Percentiles rank a stretch among this genome's conserved stretches.
phyloP scores from a whole-genome alignment of 345 rosid species.

The Eucalyptus melliodora region DNA sequence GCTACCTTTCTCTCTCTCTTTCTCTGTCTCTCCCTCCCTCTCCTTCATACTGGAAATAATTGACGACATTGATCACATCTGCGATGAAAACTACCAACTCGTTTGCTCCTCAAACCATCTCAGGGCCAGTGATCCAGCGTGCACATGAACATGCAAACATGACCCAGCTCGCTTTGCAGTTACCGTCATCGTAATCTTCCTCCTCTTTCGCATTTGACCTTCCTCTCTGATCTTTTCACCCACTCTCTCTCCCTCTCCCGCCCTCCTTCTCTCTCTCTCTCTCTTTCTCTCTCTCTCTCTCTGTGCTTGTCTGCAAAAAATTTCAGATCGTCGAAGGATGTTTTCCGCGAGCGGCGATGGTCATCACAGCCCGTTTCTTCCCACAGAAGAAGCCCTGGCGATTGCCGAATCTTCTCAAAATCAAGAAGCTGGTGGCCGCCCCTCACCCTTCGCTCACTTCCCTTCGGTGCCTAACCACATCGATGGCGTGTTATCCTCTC shows the following conservation, averaged over 20 bases:
- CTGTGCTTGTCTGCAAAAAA: background rate
- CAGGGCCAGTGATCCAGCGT: background rate
- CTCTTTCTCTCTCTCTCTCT: background rate
- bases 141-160: background rate
- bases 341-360: background rate
- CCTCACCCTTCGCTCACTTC: constrained; percentile 10
- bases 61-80: background rate
- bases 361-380: background rate
- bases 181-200: background rate
- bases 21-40: background rate
- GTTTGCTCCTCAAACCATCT: background rate
- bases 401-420: background rate
- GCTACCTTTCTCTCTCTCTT: background rate
- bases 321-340: background rate
- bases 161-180: background rate
- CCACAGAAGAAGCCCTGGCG: background rate
- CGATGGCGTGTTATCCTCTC: background rate
- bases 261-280: background rate
- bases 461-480: background rate
- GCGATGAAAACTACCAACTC: background rate
- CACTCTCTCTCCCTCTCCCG: background rate
- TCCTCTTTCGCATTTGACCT: background rate
- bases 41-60: background rate
- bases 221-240: background rate
- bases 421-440: background rate